phyloP scores from a whole-genome alignment of 306 rosid species.

The Quillaja saponaria region DNA sequence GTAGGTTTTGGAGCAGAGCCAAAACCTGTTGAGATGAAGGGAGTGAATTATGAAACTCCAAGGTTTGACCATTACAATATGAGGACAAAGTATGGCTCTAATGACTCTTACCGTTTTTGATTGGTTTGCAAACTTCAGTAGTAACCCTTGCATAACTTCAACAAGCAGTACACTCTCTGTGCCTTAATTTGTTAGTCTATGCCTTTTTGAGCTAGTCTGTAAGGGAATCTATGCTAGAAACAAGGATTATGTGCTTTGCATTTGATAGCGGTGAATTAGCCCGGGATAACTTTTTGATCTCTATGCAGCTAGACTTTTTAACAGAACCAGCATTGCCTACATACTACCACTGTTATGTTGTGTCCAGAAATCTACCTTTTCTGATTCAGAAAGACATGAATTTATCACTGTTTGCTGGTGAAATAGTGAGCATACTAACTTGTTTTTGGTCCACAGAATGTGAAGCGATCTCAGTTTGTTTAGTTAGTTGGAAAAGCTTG shows the following conservation, averaged over 20 bases:
- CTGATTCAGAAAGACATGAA: too few relatives aligned
- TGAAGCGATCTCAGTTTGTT: too few relatives aligned
- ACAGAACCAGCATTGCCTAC: not conserved
- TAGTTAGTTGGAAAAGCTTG: too few relatives aligned
- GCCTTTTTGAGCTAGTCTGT: constrained; percentile 27
- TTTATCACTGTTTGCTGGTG: too few relatives aligned
- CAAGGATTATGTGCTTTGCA: constrained; percentile 24
- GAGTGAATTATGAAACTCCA: constrained; percentile 44
- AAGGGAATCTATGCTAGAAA: constrained; percentile 31
- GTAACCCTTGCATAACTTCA: constrained; percentile 24
- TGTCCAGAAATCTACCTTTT: too few relatives aligned
- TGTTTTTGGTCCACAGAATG: too few relatives aligned
- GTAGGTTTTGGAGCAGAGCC: constrained; percentile 52
- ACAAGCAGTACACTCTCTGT: constrained; percentile 33
- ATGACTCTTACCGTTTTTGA: constrained; percentile 53
- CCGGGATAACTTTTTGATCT: not conserved
- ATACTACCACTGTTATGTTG: too few relatives aligned
- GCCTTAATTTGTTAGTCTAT: constrained; percentile 29
- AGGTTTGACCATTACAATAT: constrained; percentile 72
- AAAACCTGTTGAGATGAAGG: constrained; percentile 54
- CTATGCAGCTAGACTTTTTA: not conserved
- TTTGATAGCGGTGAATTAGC: constrained; percentile 18
- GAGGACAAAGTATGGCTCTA: constrained; percentile 64
- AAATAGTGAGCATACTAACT: too few relatives aligned
- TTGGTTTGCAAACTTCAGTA: constrained; percentile 26